These are phyloP conservation scores for Dipteronia sinensis DNA, from an alignment of 345 rosid genomes.

Conservation along the genomic window DNA sequence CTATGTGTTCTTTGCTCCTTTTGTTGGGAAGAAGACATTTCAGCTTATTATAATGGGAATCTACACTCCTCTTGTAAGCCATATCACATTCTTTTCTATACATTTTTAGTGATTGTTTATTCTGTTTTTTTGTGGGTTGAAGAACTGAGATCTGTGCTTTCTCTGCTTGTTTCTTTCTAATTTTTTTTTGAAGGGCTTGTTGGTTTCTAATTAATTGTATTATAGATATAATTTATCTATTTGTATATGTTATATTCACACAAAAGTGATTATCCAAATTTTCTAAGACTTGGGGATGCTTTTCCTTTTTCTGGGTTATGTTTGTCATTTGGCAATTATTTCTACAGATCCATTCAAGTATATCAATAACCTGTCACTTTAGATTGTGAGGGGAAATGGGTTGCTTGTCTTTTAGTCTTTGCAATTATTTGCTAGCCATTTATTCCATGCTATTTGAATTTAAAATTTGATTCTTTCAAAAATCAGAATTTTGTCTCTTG, in stretches of 20 bases:
- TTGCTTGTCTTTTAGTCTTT: slow-evolving; percentile 31
- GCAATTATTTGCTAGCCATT: slow-evolving; percentile 3
- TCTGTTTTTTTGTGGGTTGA: slow-evolving; percentile 11
- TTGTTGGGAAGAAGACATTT: slow-evolving; percentile 79
- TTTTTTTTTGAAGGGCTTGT: background rate
- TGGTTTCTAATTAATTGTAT: slow-evolving; percentile 24
- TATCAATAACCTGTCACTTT: slow-evolving; percentile 15
- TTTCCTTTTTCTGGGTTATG: slow-evolving; percentile 25
- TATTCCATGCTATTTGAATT: slow-evolving; percentile 7
- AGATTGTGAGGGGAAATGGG: slow-evolving; percentile 16
- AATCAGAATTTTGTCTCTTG: slow-evolving; percentile 8
- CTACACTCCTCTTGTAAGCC: slow-evolving; percentile 92
- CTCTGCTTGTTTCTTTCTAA: slow-evolving; percentile 23
- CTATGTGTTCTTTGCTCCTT: slow-evolving; percentile 99
- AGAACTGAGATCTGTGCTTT: slow-evolving; percentile 48
- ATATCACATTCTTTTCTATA: background rate
- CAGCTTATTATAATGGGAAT: slow-evolving; percentile 84
- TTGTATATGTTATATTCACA: background rate
- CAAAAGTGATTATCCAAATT: background rate
- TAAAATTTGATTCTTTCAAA: slow-evolving; percentile 7
- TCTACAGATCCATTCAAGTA: slow-evolving; percentile 20
- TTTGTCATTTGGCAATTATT: slow-evolving; percentile 19
- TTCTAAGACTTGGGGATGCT: slow-evolving; percentile 16
- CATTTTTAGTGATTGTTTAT: background rate
- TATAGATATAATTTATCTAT: background rate